These are phyloP conservation scores for Candida wancherniae DNA, from an alignment of 805 yeast species.

Conservation along the genomic window DNA sequence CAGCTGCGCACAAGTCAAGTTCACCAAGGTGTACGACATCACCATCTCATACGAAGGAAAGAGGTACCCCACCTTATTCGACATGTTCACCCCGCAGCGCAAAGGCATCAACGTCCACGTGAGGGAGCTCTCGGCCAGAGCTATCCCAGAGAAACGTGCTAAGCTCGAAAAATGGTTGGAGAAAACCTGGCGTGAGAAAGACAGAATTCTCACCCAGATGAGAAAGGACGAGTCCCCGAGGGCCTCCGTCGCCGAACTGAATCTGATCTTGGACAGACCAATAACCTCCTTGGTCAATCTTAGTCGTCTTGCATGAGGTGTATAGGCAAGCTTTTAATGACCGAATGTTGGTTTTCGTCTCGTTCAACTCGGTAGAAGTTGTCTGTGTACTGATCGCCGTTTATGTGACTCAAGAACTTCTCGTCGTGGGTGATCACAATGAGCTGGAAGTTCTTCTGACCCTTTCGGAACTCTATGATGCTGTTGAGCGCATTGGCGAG, in stretches of 20 bases:
- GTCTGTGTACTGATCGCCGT: slow-evolving; percentile 80
- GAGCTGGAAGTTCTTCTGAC: slow-evolving; percentile 85
- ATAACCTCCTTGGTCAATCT: slow-evolving; percentile 1
- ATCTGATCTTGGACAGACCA: slow-evolving; percentile 5
- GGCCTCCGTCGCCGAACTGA: background rate
- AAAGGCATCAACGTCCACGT: slow-evolving; percentile 44
- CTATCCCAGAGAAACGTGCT: slow-evolving; percentile 49
- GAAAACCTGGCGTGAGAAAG: slow-evolving; percentile 66
- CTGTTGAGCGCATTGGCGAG: slow-evolving; percentile 74
- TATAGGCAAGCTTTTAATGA: slow-evolving; percentile 51
- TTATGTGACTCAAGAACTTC: slow-evolving; percentile 77
- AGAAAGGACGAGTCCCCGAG: background rate
- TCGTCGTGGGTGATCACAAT: slow-evolving; percentile 97
- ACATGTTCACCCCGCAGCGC: slow-evolving; percentile 25
- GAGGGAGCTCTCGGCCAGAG: slow-evolving; percentile 39
- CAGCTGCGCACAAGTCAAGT: slow-evolving; percentile 28
- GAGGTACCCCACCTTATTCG: slow-evolving; percentile 28
- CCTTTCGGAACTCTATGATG: slow-evolving; percentile 69
- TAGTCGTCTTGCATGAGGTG: slow-evolving; percentile 33
- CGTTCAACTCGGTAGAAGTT: slow-evolving; percentile 79
- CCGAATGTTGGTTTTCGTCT: slow-evolving; percentile 76
- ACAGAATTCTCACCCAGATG: slow-evolving; percentile 26
- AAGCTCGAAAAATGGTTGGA: slow-evolving; percentile 76
- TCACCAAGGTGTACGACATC: slow-evolving; percentile 49
- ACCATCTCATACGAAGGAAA: slow-evolving; percentile 41